These are phyloP conservation scores for Leccinum subtestaceum DNA, from an alignment of 768 basidiomycete species.

Conservation along the genomic window DNA sequence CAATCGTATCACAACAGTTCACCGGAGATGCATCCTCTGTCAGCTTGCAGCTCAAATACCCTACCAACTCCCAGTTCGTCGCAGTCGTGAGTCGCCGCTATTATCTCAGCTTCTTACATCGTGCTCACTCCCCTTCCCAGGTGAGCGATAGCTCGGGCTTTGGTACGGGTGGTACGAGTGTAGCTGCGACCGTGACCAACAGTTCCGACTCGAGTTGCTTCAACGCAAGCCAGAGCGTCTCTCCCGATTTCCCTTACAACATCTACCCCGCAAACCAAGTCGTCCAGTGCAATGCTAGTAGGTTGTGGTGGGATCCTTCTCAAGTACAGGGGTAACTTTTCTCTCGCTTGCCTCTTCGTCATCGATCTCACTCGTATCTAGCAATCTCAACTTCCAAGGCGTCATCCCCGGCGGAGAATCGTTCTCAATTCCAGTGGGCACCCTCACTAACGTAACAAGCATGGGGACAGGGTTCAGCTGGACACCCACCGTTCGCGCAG, in stretches of 20 bases:
- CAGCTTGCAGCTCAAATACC: slow-evolving; percentile 61
- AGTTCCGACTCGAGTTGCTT: slow-evolving; percentile 62
- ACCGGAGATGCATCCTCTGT: slow-evolving; percentile 36
- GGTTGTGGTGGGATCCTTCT: slow-evolving; percentile 62
- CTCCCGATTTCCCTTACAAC: slow-evolving; percentile 56
- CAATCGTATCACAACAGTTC: slow-evolving; percentile 56
- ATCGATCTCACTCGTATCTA: slow-evolving; percentile 21
- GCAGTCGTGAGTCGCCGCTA: slow-evolving; percentile 57
- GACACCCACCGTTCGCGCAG: slow-evolving; percentile 60
- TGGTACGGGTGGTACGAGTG: slow-evolving; percentile 74
- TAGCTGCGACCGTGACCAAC: slow-evolving; percentile 50
- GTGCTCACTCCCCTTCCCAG: slow-evolving; percentile 30
- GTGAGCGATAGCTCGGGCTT: slow-evolving; percentile 61
- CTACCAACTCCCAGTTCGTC: slow-evolving; percentile 68
- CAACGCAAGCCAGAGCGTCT: slow-evolving; percentile 44
- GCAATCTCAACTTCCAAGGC: slow-evolving; percentile 61
- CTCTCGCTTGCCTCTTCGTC: background rate
- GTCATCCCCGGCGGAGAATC: slow-evolving; percentile 81
- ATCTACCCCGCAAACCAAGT: slow-evolving; percentile 62
- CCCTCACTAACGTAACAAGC: slow-evolving; percentile 39
- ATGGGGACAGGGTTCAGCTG: slow-evolving; percentile 68
- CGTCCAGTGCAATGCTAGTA: slow-evolving; percentile 59
- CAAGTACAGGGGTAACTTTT: slow-evolving; percentile 51
- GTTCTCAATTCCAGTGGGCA: slow-evolving; percentile 55
- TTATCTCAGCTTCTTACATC: background rate